Evolutionary conservation across 2,329 filamentous ascomycete species (phyloP).

Genomic region (Cladosporium sp.): DNA sequence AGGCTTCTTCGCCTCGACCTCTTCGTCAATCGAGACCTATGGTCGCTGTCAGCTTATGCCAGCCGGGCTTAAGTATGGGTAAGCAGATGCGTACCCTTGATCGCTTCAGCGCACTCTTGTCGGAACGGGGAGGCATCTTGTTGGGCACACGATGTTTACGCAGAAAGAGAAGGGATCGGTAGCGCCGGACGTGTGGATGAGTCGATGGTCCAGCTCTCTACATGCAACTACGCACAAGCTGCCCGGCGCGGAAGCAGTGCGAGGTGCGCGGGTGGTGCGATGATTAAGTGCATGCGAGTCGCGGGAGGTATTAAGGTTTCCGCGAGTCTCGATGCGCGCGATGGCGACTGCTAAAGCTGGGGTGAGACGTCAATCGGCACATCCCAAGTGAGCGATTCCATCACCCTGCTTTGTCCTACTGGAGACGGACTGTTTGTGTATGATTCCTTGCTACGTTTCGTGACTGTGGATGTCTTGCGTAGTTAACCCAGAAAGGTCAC

Average conservation of each 20-base stretch:
- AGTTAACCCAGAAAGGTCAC: no score
- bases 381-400: neutral
- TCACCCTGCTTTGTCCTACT: no score
- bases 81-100: constrained; percentile 57
- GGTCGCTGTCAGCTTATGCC: constrained; percentile 9
- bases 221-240: neutral
- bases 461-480: no score
- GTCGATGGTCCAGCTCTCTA: neutral
- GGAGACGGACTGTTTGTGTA: no score
- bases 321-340: neutral
- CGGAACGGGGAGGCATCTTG: constrained; percentile 34
- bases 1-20: constrained; percentile 72
- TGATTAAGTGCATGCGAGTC: neutral
- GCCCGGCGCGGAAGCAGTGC: neutral
- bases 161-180: neutral
- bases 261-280: neutral
- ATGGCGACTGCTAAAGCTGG: constrained; percentile 5
- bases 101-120: constrained; percentile 84
- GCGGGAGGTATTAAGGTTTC: neutral
- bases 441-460: no score
- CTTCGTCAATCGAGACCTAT: constrained; percentile 64
- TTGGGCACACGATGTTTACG: neutral
- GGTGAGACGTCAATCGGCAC: constrained; percentile 2
- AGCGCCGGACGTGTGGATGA: neutral
- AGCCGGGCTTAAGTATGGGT: neutral